phyloP scores from a whole-genome alignment of 1,139 yeast genomes.

The Taphrina flavorubra region DNA sequence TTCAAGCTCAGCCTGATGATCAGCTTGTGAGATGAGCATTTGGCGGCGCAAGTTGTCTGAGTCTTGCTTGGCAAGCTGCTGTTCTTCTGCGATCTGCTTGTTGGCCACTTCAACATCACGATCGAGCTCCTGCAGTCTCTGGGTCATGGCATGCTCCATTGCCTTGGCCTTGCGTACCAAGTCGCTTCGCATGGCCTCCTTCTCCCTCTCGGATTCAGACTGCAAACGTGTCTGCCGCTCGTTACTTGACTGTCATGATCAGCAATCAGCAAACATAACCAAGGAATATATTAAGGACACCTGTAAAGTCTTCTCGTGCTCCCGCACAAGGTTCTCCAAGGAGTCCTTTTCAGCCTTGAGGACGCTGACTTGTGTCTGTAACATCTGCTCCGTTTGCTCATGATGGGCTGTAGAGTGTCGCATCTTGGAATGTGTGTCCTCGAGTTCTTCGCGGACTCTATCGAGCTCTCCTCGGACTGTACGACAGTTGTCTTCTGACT shows the following conservation, averaged over 20 bases:
- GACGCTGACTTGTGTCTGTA: slow-evolving; percentile 16
- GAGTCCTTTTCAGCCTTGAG: slow-evolving; percentile 9
- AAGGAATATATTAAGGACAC: background rate
- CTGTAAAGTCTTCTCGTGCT: slow-evolving; percentile 1
- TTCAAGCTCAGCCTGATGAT: slow-evolving; percentile 1
- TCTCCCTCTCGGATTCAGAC: background rate
- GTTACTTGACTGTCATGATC: background rate
- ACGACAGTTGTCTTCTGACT: background rate
- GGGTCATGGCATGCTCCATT: slow-evolving; percentile 1
- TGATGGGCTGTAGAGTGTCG: slow-evolving; percentile 4
- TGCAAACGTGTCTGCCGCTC: background rate
- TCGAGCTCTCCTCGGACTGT: background rate
- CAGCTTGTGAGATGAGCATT: background rate
- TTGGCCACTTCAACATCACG: background rate
- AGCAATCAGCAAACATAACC: background rate
- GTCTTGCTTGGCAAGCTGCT: background rate
- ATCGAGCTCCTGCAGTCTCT: slow-evolving; percentile 5
- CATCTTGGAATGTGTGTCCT: background rate
- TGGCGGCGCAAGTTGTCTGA: background rate
- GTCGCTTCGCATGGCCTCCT: background rate
- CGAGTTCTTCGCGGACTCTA: background rate
- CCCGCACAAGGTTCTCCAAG: slow-evolving; percentile 1
- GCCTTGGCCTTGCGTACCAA: background rate
- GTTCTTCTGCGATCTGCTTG: background rate
- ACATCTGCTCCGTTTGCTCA: background rate